Base-by-base conservation (phyloP, 805 yeast species). In the Wickerhamomyces strasburgensis region DNA sequence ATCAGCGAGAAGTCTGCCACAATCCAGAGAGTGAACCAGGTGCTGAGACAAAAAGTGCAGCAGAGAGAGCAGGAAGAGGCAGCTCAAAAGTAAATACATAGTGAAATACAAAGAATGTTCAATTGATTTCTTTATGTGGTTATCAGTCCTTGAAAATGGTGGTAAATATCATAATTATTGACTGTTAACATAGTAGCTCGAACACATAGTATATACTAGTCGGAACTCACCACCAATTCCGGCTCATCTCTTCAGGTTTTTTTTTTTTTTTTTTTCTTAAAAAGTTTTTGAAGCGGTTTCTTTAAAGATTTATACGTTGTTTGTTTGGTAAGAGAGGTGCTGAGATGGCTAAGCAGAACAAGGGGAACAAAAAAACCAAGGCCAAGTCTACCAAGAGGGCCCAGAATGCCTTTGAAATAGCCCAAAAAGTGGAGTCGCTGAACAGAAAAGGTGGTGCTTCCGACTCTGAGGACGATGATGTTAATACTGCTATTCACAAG, bases 1-100 rank as follows among this genome's bases (percentile, higher is more conserved):
- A 79, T 90, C 40, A 75, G 75, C 38, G 88, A 82, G 53, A 90
- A 89, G 61, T 67, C 78, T 37, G 76, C 76, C 27, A 65, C 78
- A 27, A 58, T 84, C 46, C 75, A 77, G 47, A 73, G 73, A 34
- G 72, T 85, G 23, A 86, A 83, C 48, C 58, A 65, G 48, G 69
- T 73, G 14, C 64, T 79, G 47, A 70, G 81, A 52, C 60, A 63
- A 35, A 76, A 73, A 54, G 62, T 78, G 42, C 61, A 67, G 29
- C 71, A 34, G 34, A 39, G 42, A 28, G 41, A 45, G 16, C 43
- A 39, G 33, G 26, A 21, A 21, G n/a, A 40, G 19, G 33, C 40
- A 5, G 29, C n/a, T n/a, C n/a, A n/a, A n/a, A n/a, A n/a, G n/a
- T n/a, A n/a, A 38, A 27, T n/a, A n/a, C n/a, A n/a, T n/a, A n/a